Evolutionary conservation across 176 grass and related monocot species (phyloP).

Genomic region (Oryza longistaminata): DNA sequence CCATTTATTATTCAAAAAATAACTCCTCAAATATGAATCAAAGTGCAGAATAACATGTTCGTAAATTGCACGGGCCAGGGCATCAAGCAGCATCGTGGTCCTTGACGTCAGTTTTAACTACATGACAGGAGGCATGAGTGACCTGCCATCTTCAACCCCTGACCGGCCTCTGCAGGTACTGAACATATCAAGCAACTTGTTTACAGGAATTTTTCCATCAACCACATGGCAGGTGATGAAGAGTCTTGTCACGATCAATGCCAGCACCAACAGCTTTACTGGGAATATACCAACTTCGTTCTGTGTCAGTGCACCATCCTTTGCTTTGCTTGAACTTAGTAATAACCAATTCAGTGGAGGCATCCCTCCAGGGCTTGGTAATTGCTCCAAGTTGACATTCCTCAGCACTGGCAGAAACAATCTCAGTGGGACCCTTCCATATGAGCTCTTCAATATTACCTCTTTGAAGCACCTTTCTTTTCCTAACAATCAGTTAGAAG

Average conservation of each 20-base stretch:
- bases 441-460: constrained; percentile 26
- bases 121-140: constrained; percentile 17
- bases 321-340: constrained; percentile 43
- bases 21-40: background rate
- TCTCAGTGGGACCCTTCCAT: constrained; percentile 28
- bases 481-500: constrained; percentile 29
- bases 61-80: background rate
- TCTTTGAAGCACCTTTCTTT: constrained; percentile 38
- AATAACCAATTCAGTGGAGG: constrained; percentile 44
- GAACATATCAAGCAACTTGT: constrained; percentile 52
- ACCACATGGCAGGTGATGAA: constrained; percentile 33
- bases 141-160: constrained; percentile 24
- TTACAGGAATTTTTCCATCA: constrained; percentile 35
- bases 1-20: background rate
- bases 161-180: constrained; percentile 37
- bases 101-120: constrained; percentile 59
- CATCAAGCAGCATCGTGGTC: constrained; percentile 24
- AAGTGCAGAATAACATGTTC: background rate
- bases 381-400: constrained; percentile 30
- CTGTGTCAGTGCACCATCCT: background rate
- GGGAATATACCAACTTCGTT: constrained; percentile 38
- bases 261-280: constrained; percentile 49
- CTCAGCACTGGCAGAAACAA: constrained; percentile 39
- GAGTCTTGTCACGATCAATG: constrained; percentile 34
- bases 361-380: constrained; percentile 27